A percentile compares a stretch with the other conserved stretches of the same genome.
phyloP scores from a whole-genome alignment of 2,329 filamentous ascomycete species.

The Fusarium musae region DNA sequence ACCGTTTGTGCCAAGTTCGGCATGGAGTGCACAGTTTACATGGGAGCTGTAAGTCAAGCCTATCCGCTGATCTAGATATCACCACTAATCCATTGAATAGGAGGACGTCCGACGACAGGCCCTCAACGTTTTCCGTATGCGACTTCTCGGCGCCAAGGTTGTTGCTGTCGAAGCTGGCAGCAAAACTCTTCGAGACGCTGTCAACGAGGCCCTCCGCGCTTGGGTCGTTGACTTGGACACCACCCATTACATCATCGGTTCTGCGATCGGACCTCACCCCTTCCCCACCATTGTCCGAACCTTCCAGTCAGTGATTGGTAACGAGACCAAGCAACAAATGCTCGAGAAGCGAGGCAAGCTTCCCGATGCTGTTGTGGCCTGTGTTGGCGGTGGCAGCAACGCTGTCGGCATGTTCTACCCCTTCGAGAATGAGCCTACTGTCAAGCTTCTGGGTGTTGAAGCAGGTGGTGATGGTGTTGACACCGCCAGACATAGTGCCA shows the following conservation, averaged over 20 bases:
- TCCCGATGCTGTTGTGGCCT: slow-evolving; percentile 95
- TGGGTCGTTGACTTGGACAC: slow-evolving; percentile 95
- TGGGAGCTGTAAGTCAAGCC: slow-evolving; percentile 75
- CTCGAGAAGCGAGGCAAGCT: slow-evolving; percentile 84
- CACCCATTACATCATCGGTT: slow-evolving; percentile 98
- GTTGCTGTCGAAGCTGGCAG: slow-evolving; percentile 93
- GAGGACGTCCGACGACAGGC: slow-evolving; percentile 97
- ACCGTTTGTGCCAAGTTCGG: slow-evolving; percentile 98
- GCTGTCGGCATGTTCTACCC: slow-evolving; percentile 99
- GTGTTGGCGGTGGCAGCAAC: slow-evolving; percentile 95
- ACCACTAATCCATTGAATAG: slow-evolving; percentile 45
- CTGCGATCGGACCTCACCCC: slow-evolving; percentile 95
- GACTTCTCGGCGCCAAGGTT: slow-evolving; percentile 91
- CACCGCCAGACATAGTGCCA: slow-evolving; percentile 86
- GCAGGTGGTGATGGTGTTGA: slow-evolving; percentile 94
- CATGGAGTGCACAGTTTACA: slow-evolving; percentile 97
- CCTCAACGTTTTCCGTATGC: slow-evolving; percentile 98
- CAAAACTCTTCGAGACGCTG: slow-evolving; percentile 83
- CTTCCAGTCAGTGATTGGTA: slow-evolving; percentile 96
- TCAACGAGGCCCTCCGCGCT: slow-evolving; percentile 93
- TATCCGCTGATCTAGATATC: background rate
- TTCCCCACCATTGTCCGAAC: slow-evolving; percentile 98
- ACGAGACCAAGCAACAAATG: slow-evolving; percentile 95
- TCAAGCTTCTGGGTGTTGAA: slow-evolving; percentile 93
- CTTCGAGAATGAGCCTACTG: slow-evolving; percentile 84